Evolutionary conservation across 2,329 filamentous ascomycete species (phyloP), one percentile per base, ranked within the genome.

Genomic region (Fusarium keratoplasticum): DNA sequence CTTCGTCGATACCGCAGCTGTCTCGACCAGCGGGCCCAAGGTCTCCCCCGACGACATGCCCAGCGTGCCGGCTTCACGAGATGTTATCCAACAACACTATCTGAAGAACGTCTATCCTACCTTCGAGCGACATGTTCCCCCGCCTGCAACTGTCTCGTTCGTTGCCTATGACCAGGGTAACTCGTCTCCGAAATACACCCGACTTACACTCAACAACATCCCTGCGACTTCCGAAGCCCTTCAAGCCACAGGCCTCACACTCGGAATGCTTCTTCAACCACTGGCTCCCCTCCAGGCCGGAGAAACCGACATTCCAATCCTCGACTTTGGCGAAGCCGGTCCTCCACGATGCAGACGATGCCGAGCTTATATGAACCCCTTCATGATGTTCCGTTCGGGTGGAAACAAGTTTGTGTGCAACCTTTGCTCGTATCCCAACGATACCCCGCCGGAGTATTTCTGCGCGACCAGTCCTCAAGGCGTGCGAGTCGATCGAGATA

Each of bases 321-420:
- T 99, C 27, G 96, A 99, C 84, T 99, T 98, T 87, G 96, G 96
- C 58, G 95, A 98, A 47, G 85, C 86, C 42, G 96, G 96, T 0
- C 96, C 96, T 44, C 96, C 96, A 25, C 90, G 96, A 82, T 99
- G 96, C 84, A 91, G 94, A 78, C 89, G 96, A 84, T 99, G 96
- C 86, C 90, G 96, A 80, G 93, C 96, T 16, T 99, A 99, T 84
- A 97, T 99, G 85, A 99, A 99, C 80, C 96, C 96, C 2, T 99
- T 99, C 82, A 98, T 99, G 96, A 94, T 95, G 80, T 99, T 99
- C 88, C 90, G 93, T 68, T 93, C 93, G 18, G 96, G 96, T 40
- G 96, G 96, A 66, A 98, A 96, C 85, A 98, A 97, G 82, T 97
- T 98, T 81, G 95, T 98, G 61, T 99, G 96, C 86, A 99, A 99